Evolutionary conservation across 495 filamentous ascomycete genomes (phyloP).

Genomic region (Lindgomyces ingoldianus): DNA sequence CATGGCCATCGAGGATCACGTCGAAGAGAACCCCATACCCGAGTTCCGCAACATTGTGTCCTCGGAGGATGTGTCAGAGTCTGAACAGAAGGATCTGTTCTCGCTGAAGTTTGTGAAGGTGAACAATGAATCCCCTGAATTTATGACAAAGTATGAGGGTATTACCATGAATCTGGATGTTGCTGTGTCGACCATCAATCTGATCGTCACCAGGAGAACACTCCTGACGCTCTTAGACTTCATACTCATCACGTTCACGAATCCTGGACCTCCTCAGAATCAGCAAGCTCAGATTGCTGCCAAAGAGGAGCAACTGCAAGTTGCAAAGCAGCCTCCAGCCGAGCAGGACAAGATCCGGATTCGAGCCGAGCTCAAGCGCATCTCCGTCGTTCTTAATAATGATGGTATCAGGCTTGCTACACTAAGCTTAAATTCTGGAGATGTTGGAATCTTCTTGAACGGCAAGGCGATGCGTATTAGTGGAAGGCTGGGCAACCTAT

Average conservation of each 20-base stretch:
- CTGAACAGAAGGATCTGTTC: conserved; percentile 79
- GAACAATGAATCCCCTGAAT: conserved; percentile 88
- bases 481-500: conserved; percentile 82
- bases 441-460: conserved; percentile 85
- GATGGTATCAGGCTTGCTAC: conserved; percentile 94
- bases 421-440: conserved; percentile 83
- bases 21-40: conserved; percentile 81
- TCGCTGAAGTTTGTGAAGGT: conserved; percentile 85
- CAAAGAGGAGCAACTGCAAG: conserved; percentile 33
- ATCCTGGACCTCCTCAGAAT: conserved; percentile 52
- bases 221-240: conserved; percentile 95
- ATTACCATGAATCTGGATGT: conserved; percentile 92
- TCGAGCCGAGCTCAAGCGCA: conserved; percentile 89
- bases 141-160: conserved; percentile 85
- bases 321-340: conserved; percentile 31
- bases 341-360: conserved; percentile 68
- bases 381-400: conserved; percentile 94
- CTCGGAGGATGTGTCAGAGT: conserved; percentile 71
- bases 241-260: conserved; percentile 89
- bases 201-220: conserved; percentile 90
- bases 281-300: conserved; percentile 45
- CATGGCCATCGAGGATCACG: conserved; percentile 90
- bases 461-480: conserved; percentile 83
- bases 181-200: conserved; percentile 89
- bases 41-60: conserved; percentile 97